These are phyloP conservation scores for Rutstroemia sp. DNA, from an alignment of 2,329 filamentous ascomycete genomes.

Conservation along the genomic window DNA sequence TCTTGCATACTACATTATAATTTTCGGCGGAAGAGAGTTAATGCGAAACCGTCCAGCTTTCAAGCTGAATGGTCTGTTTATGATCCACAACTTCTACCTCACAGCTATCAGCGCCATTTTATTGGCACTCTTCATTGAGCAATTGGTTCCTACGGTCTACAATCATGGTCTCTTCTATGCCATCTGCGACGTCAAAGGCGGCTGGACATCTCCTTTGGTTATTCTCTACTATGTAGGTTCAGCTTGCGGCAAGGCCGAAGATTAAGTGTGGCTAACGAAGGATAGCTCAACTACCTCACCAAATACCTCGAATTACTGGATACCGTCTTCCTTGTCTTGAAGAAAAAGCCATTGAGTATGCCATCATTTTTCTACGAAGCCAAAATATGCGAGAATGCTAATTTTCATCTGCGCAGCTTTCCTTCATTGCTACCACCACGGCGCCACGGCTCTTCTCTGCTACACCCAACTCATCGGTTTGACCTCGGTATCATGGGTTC, in stretches of 20 bases:
- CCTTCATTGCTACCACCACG: conserved; percentile 98
- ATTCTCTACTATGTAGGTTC: conserved; percentile 88
- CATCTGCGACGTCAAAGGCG: conserved; percentile 75
- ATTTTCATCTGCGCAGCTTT: conserved; percentile 55
- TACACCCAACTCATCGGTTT: conserved; percentile 93
- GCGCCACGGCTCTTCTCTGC: conserved; percentile 92
- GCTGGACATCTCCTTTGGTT: conserved; percentile 90
- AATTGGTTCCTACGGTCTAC: conserved; percentile 76
- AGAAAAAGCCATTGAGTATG: conserved; percentile 95
- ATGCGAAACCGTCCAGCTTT: conserved; percentile 84
- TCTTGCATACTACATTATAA: conserved; percentile 82
- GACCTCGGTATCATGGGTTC: conserved; percentile 91
- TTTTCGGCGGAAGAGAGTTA: conserved; percentile 84
- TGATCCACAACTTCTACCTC: conserved; percentile 94
- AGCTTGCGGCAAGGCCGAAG: background rate
- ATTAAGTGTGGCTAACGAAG: conserved; percentile 31
- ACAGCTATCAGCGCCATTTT: conserved; percentile 77
- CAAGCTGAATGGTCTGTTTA: conserved; percentile 83
- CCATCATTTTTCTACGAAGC: background rate
- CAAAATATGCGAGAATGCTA: conserved; percentile 23
- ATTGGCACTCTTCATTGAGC: conserved; percentile 80
- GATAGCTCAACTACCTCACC: conserved; percentile 91
- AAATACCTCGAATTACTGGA: conserved; percentile 96
- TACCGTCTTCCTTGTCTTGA: conserved; percentile 94
- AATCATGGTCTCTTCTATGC: conserved; percentile 79